A percentile compares a stretch with the other conserved stretches of the same genome.
phyloP scores from a whole-genome alignment of 352 stramenopile genomes.

The Phytopythium chamaehyphon region DNA sequence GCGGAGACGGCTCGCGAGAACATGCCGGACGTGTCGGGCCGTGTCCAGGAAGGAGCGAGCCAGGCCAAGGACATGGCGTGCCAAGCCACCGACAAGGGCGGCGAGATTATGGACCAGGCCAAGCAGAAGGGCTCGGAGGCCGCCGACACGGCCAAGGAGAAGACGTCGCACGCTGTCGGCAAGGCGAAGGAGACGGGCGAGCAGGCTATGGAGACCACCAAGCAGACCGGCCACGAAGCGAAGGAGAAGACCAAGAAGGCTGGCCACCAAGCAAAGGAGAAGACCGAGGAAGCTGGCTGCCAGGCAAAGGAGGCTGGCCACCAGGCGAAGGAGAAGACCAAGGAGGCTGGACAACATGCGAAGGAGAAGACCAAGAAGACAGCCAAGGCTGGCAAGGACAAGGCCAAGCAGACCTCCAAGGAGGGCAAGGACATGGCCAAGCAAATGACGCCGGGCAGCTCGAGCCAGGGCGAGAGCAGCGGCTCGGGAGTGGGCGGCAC shows the following conservation, averaged over 20 bases:
- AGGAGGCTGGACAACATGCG: conserved; percentile 7
- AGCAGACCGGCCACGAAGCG: conserved; percentile 9
- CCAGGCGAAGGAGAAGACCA: conserved; percentile 7
- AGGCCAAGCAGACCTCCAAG: not conserved
- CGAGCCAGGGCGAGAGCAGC: not conserved
- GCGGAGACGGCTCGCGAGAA: conserved; percentile 10
- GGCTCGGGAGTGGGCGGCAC: not conserved
- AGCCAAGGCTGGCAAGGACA: not conserved
- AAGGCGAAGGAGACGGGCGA: conserved; percentile 11
- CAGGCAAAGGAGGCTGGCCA: conserved; percentile 13
- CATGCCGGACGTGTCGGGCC: conserved; percentile 10
- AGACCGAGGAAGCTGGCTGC: conserved; percentile 5
- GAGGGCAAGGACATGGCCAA: not conserved
- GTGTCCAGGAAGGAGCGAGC: conserved; percentile 15
- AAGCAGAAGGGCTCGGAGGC: conserved; percentile 12
- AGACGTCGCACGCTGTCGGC: conserved; percentile 2
- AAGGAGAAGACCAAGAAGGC: conserved; percentile 6
- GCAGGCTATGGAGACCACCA: conserved; percentile 2
- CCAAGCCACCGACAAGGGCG: conserved; percentile 16
- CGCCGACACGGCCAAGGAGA: conserved; percentile 12
- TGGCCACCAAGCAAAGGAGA: not conserved
- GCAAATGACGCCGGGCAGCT: not conserved
- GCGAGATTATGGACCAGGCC: conserved; percentile 14
- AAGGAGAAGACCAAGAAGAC: conserved; percentile 3
- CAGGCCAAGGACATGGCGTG: conserved; percentile 10